Conservation (phyloP, 345 rosid genomes). For the Pseudoturritis turrita region DNA sequence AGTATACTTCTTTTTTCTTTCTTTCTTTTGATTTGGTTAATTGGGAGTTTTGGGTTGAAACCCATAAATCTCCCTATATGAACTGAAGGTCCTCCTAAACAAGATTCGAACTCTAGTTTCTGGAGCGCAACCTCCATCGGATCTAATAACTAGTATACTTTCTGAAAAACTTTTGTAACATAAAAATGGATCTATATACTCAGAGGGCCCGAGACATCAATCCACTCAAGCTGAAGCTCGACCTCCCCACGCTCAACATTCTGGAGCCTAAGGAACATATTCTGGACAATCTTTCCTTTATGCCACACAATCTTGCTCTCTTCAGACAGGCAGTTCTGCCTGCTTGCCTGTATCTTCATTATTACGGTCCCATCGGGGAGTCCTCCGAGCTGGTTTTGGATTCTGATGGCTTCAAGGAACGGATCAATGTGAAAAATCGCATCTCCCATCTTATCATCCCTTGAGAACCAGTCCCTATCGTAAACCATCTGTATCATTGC, state of each 20-base stretch:
- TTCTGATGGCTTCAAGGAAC: constrained; percentile 42
- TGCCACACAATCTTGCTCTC: constrained; percentile 53
- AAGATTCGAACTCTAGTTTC: too few species aligned
- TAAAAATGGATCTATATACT: background rate
- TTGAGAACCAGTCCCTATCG: constrained; percentile 59
- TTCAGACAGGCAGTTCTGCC: constrained; percentile 54
- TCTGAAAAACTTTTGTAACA: background rate
- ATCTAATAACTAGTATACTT: background rate
- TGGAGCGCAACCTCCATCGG: background rate
- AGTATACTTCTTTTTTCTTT: too few species aligned
- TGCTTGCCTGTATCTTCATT: constrained; percentile 40
- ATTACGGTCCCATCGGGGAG: constrained; percentile 51
- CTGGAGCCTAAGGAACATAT: constrained; percentile 45
- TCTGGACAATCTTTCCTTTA: constrained; percentile 52
- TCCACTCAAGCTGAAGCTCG: constrained; percentile 59
- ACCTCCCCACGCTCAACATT: constrained; percentile 64
- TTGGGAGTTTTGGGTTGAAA: too few species aligned
- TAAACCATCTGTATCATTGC: constrained; percentile 47
- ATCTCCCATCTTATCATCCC: constrained; percentile 85
- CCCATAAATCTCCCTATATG: too few species aligned
- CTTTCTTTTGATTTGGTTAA: too few species aligned
- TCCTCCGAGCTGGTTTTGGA: constrained; percentile 31
- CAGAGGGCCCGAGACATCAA: constrained; percentile 29
- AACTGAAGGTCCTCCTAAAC: too few species aligned
- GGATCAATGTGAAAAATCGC: constrained; percentile 55